Conservation (phyloP, 2,329 filamentous ascomycete genomes). For the Curvularia lunata region DNA sequence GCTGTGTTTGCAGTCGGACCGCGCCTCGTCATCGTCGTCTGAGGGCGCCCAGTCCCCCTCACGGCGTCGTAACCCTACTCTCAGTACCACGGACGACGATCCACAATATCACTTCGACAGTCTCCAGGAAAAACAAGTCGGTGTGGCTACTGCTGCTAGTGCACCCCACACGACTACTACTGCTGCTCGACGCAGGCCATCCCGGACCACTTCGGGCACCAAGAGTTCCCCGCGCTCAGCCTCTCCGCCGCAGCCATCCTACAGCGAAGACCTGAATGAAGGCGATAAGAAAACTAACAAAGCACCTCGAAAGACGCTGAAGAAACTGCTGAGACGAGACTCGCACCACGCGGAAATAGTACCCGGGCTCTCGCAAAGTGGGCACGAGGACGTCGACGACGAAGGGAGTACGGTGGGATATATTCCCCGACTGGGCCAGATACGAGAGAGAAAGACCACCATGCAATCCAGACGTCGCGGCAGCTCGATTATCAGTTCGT, state of each 20-base stretch:
- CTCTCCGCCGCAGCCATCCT: conserved; percentile 18
- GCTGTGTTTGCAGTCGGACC: conserved; percentile 38
- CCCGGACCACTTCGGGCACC: conserved; percentile 29
- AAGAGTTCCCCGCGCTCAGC: conserved; percentile 28
- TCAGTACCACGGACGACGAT: conserved; percentile 23
- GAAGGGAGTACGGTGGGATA: conserved; percentile 37
- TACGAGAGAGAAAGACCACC: conserved; percentile 48
- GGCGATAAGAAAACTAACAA: conserved; percentile 28
- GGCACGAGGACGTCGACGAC: conserved; percentile 24
- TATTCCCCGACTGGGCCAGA: conserved; percentile 51
- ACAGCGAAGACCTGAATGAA: conserved; percentile 32
- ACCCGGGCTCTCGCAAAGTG: conserved; percentile 13
- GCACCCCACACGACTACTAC: conserved; percentile 14
- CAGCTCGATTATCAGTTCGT: conserved; percentile 32
- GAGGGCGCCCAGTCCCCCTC: conserved; percentile 31
- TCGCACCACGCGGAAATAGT: conserved; percentile 24
- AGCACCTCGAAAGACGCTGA: conserved; percentile 25
- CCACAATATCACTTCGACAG: conserved; percentile 24
- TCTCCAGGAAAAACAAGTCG: conserved; percentile 16
- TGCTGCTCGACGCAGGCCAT: conserved; percentile 31
- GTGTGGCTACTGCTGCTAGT: conserved; percentile 16
- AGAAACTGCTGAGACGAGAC: conserved; percentile 30
- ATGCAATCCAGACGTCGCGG: conserved; percentile 27
- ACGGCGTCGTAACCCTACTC: conserved; percentile 26
- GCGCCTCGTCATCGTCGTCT: conserved; percentile 28